These are phyloP conservation scores for Naumovozyma castellii DNA, from an alignment of 805 yeast species.

Conservation along the genomic window DNA sequence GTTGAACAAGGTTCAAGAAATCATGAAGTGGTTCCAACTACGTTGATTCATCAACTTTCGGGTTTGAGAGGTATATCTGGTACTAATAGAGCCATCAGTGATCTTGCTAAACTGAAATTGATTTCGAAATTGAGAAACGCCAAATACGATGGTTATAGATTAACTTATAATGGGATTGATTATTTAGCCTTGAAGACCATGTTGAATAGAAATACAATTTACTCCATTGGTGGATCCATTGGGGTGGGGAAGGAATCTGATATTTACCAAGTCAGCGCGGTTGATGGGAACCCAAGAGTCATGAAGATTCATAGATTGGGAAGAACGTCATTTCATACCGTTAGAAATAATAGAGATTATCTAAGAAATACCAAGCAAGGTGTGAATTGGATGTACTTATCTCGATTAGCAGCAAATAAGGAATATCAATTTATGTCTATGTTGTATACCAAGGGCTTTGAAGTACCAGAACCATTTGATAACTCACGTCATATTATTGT, in stretches of 20 bases:
- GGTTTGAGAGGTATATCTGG: conserved; percentile 67
- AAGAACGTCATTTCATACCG: conserved; percentile 84
- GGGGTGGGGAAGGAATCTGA: conserved; percentile 98
- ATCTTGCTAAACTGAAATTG: conserved; percentile 76
- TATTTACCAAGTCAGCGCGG: conserved; percentile 72
- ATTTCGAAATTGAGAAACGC: conserved; percentile 78
- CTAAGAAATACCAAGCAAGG: conserved; percentile 55
- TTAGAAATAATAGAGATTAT: conserved; percentile 89
- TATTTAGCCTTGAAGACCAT: conserved; percentile 82
- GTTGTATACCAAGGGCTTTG: conserved; percentile 63
- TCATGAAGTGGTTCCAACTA: conserved; percentile 91
- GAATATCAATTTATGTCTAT: conserved; percentile 84
- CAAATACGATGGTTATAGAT: conserved; percentile 86
- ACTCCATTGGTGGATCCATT: conserved; percentile 74
- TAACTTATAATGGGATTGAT: conserved; percentile 86
- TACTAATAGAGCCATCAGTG: conserved; percentile 70
- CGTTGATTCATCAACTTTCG: conserved; percentile 69
- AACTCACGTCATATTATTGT: conserved; percentile 83
- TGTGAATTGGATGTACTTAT: conserved; percentile 85
- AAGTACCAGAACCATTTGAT: conserved; percentile 84
- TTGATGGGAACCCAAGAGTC: conserved; percentile 56
- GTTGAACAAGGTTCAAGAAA: conserved; percentile 84
- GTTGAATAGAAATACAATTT: conserved; percentile 61
- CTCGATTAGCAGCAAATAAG: conserved; percentile 82
- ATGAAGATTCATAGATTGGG: conserved; percentile 90